Evolutionary conservation across 2,329 filamentous ascomycete genomes (phyloP).

Genomic region (Alternaria ethzedia): DNA sequence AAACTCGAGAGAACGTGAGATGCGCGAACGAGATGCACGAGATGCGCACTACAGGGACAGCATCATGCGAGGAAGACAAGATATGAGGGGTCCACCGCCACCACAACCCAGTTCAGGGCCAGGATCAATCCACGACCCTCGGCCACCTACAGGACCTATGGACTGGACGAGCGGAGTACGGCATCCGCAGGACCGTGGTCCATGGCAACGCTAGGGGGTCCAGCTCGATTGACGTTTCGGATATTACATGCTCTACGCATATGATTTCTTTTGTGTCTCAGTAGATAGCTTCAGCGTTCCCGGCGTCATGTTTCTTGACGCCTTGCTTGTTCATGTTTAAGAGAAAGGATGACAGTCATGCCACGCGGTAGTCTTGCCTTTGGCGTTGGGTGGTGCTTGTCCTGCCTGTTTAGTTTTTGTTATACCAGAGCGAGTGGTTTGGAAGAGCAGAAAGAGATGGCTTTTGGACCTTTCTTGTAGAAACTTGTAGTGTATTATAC

Average conservation of each 20-base stretch:
- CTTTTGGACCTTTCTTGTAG: neutral
- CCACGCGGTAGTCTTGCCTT: neutral
- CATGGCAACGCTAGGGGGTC: conserved; percentile 18
- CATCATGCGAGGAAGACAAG: conserved; percentile 22
- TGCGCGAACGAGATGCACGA: conserved; percentile 22
- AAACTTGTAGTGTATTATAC: neutral
- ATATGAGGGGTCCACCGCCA: conserved; percentile 24
- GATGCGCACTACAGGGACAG: conserved; percentile 29
- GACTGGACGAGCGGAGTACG: conserved; percentile 31
- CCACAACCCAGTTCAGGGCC: conserved; percentile 20
- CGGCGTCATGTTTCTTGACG: neutral
- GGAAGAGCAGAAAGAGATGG: neutral
- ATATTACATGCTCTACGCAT: neutral
- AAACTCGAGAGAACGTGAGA: conserved; percentile 30
- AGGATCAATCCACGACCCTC: conserved; percentile 21
- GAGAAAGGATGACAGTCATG: neutral
- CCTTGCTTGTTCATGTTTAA: neutral
- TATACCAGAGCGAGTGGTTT: neutral
- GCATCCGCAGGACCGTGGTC: conserved; percentile 22
- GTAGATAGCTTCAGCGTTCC: neutral
- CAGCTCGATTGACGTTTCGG: neutral
- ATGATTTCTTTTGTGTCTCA: neutral
- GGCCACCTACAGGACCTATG: conserved; percentile 22
- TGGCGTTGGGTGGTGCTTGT: neutral
- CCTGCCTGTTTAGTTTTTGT: neutral